A percentile compares a stretch with the other conserved stretches of the same genome.
Conservation (phyloP, 441 rosid species). For the Corymbia citriodora region DNA sequence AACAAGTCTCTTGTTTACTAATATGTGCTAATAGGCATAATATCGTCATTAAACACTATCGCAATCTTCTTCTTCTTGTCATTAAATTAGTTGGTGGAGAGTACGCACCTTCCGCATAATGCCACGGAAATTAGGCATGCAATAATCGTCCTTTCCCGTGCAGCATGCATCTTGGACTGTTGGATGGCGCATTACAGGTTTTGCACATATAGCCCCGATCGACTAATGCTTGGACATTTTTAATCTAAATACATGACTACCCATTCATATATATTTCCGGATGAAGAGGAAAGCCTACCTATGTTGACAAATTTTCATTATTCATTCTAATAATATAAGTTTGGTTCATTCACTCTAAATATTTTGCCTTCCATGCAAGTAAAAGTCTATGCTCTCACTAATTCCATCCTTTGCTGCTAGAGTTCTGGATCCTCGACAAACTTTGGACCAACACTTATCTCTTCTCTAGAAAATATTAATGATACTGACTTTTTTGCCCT, state of each 20-base stretch:
- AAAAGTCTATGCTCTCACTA: neutral
- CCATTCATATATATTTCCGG: neutral
- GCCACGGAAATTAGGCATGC: neutral
- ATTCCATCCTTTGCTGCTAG: neutral
- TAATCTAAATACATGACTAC: neutral
- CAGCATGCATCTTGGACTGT: neutral
- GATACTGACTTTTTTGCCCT: neutral
- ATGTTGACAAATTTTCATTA: neutral
- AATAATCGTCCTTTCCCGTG: neutral
- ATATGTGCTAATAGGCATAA: neutral
- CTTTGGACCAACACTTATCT: neutral
- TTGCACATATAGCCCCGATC: accelerated
- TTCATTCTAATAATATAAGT: neutral
- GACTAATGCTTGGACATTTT: no score
- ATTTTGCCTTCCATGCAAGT: neutral
- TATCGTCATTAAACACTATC: neutral
- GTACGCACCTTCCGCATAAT: neutral
- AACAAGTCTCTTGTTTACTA: neutral
- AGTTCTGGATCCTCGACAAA: neutral
- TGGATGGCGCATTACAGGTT: neutral
- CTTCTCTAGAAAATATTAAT: no score
- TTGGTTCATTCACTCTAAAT: neutral
- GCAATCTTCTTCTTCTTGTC: neutral
- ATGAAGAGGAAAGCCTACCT: neutral
- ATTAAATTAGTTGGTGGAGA: neutral